Conservation (phyloP, 257 asterid species). For the Scutellaria barbata region DNA sequence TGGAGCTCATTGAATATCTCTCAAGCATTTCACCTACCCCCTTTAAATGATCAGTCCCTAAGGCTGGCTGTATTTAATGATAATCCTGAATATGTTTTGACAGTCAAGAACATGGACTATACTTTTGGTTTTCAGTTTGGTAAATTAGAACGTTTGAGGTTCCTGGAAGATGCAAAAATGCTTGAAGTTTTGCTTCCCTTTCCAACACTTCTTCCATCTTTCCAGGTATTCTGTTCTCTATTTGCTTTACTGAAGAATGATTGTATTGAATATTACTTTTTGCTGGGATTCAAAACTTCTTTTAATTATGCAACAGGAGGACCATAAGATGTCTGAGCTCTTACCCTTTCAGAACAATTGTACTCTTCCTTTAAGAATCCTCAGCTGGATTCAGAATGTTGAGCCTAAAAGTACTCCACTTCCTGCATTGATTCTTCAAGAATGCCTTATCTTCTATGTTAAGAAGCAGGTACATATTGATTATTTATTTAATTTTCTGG, state of each 20-base stretch:
- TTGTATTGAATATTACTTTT: constrained; percentile 30
- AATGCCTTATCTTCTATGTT: constrained; percentile 75
- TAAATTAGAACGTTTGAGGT: constrained; percentile 59
- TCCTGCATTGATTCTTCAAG: constrained; percentile 84
- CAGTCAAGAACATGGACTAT: constrained; percentile 59
- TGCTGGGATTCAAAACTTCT: constrained; percentile 29
- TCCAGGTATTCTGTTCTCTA: constrained; percentile 52
- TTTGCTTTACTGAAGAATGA: constrained; percentile 30
- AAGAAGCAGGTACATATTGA: constrained; percentile 75
- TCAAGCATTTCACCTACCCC: constrained; percentile 73
- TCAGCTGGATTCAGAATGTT: constrained; percentile 67
- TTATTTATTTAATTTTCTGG: constrained; percentile 14
- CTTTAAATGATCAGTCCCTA: constrained; percentile 79
- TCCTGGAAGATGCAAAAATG: constrained; percentile 63
- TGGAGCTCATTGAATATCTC: constrained; percentile 80
- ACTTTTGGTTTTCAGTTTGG: constrained; percentile 69
- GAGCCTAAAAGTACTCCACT: constrained; percentile 72
- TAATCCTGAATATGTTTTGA: constrained; percentile 40
- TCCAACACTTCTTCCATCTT: constrained; percentile 92
- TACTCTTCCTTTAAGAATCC: constrained; percentile 79
- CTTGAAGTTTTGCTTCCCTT: constrained; percentile 81
- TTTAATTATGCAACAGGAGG: constrained; percentile 64
- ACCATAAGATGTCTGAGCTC: constrained; percentile 67
- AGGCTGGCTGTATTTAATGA: constrained; percentile 71
- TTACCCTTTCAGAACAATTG: constrained; percentile 93